Conservation (phyloP, 768 basidiomycete genomes). For the Albatrellus ellisii region DNA sequence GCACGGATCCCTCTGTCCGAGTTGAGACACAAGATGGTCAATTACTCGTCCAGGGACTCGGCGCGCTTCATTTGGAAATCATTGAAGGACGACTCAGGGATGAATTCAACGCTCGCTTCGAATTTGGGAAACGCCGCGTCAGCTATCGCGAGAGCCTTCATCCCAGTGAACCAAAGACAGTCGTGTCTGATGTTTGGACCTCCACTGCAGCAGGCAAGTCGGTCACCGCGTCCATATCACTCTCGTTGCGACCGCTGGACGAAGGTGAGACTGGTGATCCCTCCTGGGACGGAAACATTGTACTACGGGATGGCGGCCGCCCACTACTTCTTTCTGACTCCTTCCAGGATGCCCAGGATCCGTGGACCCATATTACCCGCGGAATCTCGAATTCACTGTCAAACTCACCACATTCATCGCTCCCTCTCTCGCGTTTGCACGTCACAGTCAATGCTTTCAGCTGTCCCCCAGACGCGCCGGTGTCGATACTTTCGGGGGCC, state of each 20-base stretch:
- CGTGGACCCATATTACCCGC: conserved; percentile 42
- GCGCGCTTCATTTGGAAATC: conserved; percentile 82
- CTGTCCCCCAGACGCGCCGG: conserved; percentile 27
- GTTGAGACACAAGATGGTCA: conserved; percentile 74
- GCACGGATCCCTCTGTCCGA: conserved; percentile 87
- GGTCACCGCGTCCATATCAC: conserved; percentile 34
- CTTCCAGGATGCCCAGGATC: conserved; percentile 26
- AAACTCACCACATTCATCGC: conserved; percentile 64
- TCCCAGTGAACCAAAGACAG: conserved; percentile 16
- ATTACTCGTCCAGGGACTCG: conserved; percentile 71
- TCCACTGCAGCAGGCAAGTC: conserved; percentile 50
- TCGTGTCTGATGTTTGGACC: conserved; percentile 37
- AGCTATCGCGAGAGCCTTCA: conserved; percentile 59
- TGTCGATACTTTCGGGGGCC: conserved; percentile 53
- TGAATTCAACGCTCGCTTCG: conserved; percentile 69
- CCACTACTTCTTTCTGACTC: conserved; percentile 40
- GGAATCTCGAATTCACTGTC: conserved; percentile 64
- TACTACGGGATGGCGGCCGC: conserved; percentile 39
- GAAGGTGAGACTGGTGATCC: conserved; percentile 49
- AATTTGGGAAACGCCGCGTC: conserved; percentile 66
- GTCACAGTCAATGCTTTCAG: conserved; percentile 37
- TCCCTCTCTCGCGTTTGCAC: conserved; percentile 52
- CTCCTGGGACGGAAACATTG: conserved; percentile 67
- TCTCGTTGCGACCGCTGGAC: conserved; percentile 41
- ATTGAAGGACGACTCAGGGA: conserved; percentile 67